Evolutionary conservation across 202 grass and related monocot genomes (phyloP).

Genomic region (Musa balbisiana): DNA sequence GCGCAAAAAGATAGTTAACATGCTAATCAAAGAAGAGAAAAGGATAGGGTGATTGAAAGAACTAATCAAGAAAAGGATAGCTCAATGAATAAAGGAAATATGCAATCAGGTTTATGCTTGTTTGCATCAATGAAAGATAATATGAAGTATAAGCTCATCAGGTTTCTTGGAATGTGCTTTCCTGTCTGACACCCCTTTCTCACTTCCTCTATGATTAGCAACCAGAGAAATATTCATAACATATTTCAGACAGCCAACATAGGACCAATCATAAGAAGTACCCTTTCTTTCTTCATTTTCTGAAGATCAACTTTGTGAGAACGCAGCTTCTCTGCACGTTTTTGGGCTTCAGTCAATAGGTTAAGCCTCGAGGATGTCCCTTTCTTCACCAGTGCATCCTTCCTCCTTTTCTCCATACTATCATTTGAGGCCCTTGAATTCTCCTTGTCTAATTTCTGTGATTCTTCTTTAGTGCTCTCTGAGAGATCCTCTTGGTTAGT

Average conservation of each 20-base stretch:
- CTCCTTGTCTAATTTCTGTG: slow-evolving; percentile 51
- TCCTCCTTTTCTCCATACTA: slow-evolving; percentile 62
- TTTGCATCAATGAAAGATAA: no score
- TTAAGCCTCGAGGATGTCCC: slow-evolving; percentile 44
- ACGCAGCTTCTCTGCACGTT: slow-evolving; percentile 78
- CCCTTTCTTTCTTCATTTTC: slow-evolving; percentile 92
- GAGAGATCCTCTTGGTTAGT: slow-evolving; percentile 38
- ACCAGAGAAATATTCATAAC: not conserved
- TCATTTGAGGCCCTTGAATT: slow-evolving; percentile 57
- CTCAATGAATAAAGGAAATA: no score
- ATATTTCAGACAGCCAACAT: slow-evolving; percentile 13
- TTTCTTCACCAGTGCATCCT: slow-evolving; percentile 53
- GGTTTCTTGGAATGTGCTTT: slow-evolving; percentile 31
- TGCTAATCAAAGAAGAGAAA: slow-evolving; percentile 22
- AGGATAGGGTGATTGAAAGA: slow-evolving; percentile 20
- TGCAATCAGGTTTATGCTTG: no score
- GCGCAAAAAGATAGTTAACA: not conserved
- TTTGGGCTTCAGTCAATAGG: slow-evolving; percentile 73
- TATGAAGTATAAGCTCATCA: slow-evolving; percentile 29
- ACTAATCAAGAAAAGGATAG: not conserved
- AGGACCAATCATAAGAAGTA: slow-evolving; percentile 23
- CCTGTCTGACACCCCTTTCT: not conserved
- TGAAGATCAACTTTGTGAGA: slow-evolving; percentile 81
- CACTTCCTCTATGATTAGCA: not conserved
- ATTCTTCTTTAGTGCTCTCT: slow-evolving; percentile 29